A percentile compares a stretch with the other conserved stretches of the same genome.
Conservation (phyloP, 306 rosid genomes). For the Oxytropis ochrocephala region DNA sequence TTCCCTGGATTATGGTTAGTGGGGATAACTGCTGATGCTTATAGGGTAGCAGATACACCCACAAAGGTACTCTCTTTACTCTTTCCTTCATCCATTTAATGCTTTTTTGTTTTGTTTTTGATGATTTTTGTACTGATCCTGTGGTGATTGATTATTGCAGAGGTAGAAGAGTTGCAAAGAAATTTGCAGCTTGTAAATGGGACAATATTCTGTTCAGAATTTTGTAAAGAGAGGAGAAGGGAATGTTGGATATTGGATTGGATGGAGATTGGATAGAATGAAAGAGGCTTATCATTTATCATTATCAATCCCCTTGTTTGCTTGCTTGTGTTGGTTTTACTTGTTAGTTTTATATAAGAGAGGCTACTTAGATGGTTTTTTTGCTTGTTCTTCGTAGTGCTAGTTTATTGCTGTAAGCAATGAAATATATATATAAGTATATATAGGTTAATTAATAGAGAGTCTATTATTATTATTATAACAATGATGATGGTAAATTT, state of each 20-base stretch:
- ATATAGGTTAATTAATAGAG: conserved; percentile 42
- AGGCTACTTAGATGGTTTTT: conserved; percentile 28
- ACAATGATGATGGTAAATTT: conserved; percentile 13
- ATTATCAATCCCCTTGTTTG: conserved; percentile 17
- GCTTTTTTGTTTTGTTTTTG: not conserved
- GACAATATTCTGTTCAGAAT: conserved; percentile 29
- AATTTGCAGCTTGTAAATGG: conserved; percentile 26
- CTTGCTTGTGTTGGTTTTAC: conserved; percentile 14
- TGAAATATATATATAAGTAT: conserved; percentile 20
- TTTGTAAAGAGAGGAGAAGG: conserved; percentile 45
- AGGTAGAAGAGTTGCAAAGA: conserved; percentile 29
- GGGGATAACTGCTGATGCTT: conserved; percentile 68
- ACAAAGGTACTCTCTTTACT: conserved; percentile 46
- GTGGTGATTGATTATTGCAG: conserved; percentile 42
- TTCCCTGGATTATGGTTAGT: conserved; percentile 95
- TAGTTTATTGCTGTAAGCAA: conserved; percentile 37
- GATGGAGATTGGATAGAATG: not conserved
- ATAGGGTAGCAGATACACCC: conserved; percentile 51
- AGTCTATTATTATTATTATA: conserved; percentile 19
- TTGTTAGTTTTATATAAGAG: conserved; percentile 20
- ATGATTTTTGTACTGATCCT: not conserved
- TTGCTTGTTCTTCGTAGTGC: conserved; percentile 12
- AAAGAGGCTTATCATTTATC: not conserved
- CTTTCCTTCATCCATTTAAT: not conserved
- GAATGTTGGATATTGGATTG: conserved; percentile 1